These are phyloP conservation scores for Immersiporthe knoxdaviesiana DNA, from an alignment of 2,329 filamentous ascomycete genomes.

Conservation along the genomic window DNA sequence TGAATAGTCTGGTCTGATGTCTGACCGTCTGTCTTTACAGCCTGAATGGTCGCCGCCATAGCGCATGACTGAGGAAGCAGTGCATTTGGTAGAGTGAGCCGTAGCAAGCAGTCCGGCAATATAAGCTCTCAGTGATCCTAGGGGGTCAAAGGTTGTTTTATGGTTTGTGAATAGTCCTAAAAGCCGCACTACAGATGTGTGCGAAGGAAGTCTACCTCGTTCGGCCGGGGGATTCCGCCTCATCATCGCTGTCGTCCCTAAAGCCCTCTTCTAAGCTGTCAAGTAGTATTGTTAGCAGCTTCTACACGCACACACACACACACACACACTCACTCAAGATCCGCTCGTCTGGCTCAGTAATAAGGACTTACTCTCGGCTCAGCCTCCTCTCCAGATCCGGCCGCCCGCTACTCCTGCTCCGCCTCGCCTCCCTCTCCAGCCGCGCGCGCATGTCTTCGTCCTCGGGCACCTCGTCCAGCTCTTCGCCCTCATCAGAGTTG, in stretches of 20 bases:
- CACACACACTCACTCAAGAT: too few species aligned
- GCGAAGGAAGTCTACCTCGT: conserved; percentile 24
- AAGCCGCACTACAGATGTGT: not conserved
- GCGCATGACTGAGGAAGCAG: not conserved
- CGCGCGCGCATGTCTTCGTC: conserved; percentile 46
- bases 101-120: not conserved
- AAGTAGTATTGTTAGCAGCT: conserved; percentile 22
- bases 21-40: not conserved
- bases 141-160: not conserved
- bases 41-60: not conserved
- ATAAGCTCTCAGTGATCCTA: not conserved
- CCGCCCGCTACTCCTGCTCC: conserved; percentile 24
- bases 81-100: not conserved
- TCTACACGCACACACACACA: not conserved
- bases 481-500: conserved; percentile 70
- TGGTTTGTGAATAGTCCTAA: not conserved
- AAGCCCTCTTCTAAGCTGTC: conserved; percentile 70
- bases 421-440: conserved; percentile 35
- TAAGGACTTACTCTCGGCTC: conserved; percentile 68
- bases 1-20: too few species aligned
- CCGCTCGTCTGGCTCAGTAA: conserved; percentile 25
- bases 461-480: conserved; percentile 64
- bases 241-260: conserved; percentile 72
- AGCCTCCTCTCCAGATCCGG: conserved; percentile 62
- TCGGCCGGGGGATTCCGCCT: conserved; percentile 35